Conservation (phyloP, 2,329 filamentous ascomycete genomes). For the Neofusicoccum parvum region DNA sequence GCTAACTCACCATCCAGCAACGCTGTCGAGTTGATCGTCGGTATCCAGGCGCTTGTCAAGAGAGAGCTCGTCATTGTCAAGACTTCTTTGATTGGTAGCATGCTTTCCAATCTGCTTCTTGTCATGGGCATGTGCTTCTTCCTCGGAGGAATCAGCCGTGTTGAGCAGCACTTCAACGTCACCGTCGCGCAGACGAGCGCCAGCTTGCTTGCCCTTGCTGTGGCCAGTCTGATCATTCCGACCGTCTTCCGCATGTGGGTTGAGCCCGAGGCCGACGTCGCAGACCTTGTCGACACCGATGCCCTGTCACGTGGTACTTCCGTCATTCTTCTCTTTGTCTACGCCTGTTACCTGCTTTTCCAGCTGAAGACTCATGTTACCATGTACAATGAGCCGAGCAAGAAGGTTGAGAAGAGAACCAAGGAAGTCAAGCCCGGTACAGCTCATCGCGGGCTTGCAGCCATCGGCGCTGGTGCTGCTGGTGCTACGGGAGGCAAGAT, state of each 20-base stretch:
- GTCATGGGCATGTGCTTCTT: conserved; percentile 94
- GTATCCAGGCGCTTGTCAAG: conserved; percentile 77
- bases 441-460: conserved; percentile 52
- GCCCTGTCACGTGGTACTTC: conserved; percentile 67
- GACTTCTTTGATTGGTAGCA: conserved; percentile 88
- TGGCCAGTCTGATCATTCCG: conserved; percentile 83
- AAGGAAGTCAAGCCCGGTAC: conserved; percentile 54
- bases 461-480: conserved; percentile 55
- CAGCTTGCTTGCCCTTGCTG: conserved; percentile 75
- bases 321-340: conserved; percentile 81
- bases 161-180: conserved; percentile 87
- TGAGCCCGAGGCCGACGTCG: conserved; percentile 26
- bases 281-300: neutral
- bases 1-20: conserved; percentile 56
- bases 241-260: conserved; percentile 74
- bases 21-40: conserved; percentile 86
- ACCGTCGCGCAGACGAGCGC: conserved; percentile 89
- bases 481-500: conserved; percentile 53
- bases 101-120: conserved; percentile 85
- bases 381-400: conserved; percentile 78
- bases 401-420: conserved; percentile 69
- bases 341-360: conserved; percentile 82
- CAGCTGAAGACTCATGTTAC: conserved; percentile 82
- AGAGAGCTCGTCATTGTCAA: conserved; percentile 82
- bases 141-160: conserved; percentile 75